Percentiles rank a stretch among this genome's conserved stretches.
Conservation (phyloP, 202 grass and related monocot species). For the Zoysia matrella region DNA sequence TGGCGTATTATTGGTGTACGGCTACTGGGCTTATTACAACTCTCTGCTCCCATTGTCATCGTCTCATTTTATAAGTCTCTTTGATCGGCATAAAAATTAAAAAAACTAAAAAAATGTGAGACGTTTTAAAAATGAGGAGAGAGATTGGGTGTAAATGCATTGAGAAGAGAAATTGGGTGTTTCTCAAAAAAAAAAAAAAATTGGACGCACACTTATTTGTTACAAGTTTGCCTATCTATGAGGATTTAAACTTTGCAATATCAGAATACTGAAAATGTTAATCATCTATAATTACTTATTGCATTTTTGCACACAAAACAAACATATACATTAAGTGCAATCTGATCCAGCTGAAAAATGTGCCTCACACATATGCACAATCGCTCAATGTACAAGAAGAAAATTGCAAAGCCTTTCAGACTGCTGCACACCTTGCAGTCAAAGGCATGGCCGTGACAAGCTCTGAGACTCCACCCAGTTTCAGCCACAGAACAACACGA, state of each 20-base stretch:
- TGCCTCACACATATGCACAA: slow-evolving; percentile 37
- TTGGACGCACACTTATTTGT: background rate
- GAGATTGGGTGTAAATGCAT: no score
- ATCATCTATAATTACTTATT: slow-evolving; percentile 26
- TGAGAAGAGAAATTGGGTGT: background rate
- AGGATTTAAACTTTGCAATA: background rate
- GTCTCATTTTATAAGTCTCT: no score
- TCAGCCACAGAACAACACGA: slow-evolving; percentile 20
- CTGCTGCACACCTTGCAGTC: slow-evolving; percentile 24
- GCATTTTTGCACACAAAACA: slow-evolving; percentile 52
- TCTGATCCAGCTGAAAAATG: slow-evolving; percentile 17
- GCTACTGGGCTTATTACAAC: no score
- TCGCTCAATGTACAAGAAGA: slow-evolving; percentile 30
- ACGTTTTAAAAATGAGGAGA: no score
- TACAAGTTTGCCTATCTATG: background rate
- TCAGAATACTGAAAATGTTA: slow-evolving; percentile 17
- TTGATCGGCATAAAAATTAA: no score
- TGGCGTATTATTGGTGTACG: no score
- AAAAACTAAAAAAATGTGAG: no score
- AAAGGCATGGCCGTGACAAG: slow-evolving; percentile 3
- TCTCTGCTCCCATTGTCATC: no score
- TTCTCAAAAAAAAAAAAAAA: no score
- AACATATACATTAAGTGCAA: slow-evolving; percentile 28
- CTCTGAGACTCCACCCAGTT: background rate
- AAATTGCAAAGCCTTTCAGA: slow-evolving; percentile 28